Evolutionary conservation across 108 stramenopile species (phyloP).

Genomic region (Cyclotella cryptica): DNA sequence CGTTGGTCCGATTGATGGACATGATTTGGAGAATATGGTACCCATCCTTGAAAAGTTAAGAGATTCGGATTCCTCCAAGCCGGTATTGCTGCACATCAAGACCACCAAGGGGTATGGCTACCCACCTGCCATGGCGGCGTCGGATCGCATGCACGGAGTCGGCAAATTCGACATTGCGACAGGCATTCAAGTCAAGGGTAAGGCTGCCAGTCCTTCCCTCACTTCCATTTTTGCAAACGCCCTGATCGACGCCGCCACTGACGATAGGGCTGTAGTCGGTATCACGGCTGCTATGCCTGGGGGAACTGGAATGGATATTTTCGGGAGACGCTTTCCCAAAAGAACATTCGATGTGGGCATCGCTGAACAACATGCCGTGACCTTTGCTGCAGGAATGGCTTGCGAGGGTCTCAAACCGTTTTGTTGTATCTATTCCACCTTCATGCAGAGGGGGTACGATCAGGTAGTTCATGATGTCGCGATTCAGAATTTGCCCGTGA

Average conservation of each 20-base stretch:
- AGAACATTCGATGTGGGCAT: slow-evolving; percentile 98
- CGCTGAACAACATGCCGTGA: slow-evolving; percentile 98
- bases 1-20: slow-evolving; percentile 98
- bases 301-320: slow-evolving; percentile 98
- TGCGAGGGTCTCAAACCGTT: slow-evolving; percentile 98
- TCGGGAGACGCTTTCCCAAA: slow-evolving; percentile 95
- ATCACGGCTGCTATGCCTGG: slow-evolving; percentile 99
- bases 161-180: slow-evolving; percentile 96
- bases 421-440: slow-evolving; percentile 95
- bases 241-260: slow-evolving; percentile 90
- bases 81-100: slow-evolving; percentile 95
- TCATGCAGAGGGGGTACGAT: slow-evolving; percentile 98
- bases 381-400: slow-evolving; percentile 97
- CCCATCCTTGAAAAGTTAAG: slow-evolving; percentile 95
- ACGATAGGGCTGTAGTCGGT: slow-evolving; percentile 92
- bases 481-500: slow-evolving; percentile 95
- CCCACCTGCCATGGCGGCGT: slow-evolving; percentile 93
- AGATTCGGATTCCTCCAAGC: slow-evolving; percentile 84
- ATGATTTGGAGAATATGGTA: slow-evolving; percentile 96
- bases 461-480: slow-evolving; percentile 98
- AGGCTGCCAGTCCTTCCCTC: slow-evolving; percentile 71
- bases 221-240: slow-evolving; percentile 97
- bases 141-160: slow-evolving; percentile 97
- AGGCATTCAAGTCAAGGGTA: slow-evolving; percentile 89
- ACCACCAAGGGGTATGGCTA: slow-evolving; percentile 96